A percentile compares a stretch with the other conserved stretches of the same genome.
phyloP scores from a whole-genome alignment of 306 rosid genomes.

The Hippophae rhamnoides region DNA sequence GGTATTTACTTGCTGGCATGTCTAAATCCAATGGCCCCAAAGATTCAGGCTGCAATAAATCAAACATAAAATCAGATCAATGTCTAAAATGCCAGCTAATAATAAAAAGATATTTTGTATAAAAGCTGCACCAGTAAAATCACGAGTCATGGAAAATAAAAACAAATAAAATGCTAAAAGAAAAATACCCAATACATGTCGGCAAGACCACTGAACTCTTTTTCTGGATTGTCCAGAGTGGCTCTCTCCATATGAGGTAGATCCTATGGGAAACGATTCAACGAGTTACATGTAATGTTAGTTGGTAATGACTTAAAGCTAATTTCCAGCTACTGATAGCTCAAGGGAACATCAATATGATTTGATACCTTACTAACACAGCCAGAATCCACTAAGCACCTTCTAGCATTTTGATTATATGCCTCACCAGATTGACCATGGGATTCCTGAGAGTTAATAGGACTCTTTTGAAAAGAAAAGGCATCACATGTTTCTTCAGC shows the following conservation, averaged over 20 bases:
- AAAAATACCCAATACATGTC: slow-evolving; percentile 76
- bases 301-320: slow-evolving; percentile 15
- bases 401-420: slow-evolving; percentile 33
- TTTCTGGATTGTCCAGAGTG: slow-evolving; percentile 30
- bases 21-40: slow-evolving; percentile 83
- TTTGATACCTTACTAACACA: slow-evolving; percentile 50
- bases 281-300: slow-evolving; percentile 18
- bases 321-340: background rate
- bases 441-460: slow-evolving; percentile 21
- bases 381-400: slow-evolving; percentile 27
- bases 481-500: slow-evolving; percentile 96
- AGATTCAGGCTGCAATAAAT: slow-evolving; percentile 77
- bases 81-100: background rate
- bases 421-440: slow-evolving; percentile 33
- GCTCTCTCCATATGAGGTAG: slow-evolving; percentile 38
- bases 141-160: slow-evolving; percentile 1
- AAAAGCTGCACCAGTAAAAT: no score
- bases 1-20: slow-evolving; percentile 65
- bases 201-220: slow-evolving; percentile 48
- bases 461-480: slow-evolving; percentile 60
- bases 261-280: slow-evolving; percentile 32
- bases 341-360: slow-evolving; percentile 2
- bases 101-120: no score
- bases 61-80: slow-evolving; percentile 13
- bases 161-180: slow-evolving; percentile 9